phyloP scores from a whole-genome alignment of 805 yeast genomes.

The Scheffersomyces coipomensis region DNA sequence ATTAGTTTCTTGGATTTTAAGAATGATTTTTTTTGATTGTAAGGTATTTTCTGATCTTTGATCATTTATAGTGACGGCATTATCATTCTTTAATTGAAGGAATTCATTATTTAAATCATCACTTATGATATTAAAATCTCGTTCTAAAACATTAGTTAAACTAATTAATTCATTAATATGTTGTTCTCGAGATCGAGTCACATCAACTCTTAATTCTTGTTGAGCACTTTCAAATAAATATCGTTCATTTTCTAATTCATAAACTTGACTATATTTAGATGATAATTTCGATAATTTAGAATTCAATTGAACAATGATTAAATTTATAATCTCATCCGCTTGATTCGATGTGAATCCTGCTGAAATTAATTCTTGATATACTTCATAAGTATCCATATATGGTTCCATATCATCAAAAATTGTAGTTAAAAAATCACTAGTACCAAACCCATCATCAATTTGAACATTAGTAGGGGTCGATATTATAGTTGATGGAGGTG shows the following conservation, averaged over 20 bases:
- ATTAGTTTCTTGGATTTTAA: slow-evolving; percentile 76
- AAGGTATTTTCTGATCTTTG: slow-evolving; percentile 83
- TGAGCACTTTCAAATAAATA: slow-evolving; percentile 92
- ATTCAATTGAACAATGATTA: slow-evolving; percentile 44
- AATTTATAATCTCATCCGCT: slow-evolving; percentile 54
- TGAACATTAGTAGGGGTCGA: slow-evolving; percentile 2
- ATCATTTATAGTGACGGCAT: slow-evolving; percentile 81
- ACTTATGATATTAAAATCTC: slow-evolving; percentile 68
- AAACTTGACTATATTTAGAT: slow-evolving; percentile 47
- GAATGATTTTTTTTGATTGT: slow-evolving; percentile 63
- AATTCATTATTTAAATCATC: slow-evolving; percentile 72
- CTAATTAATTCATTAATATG: slow-evolving; percentile 67
- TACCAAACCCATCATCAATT: no score
- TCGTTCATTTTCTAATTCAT: slow-evolving; percentile 82
- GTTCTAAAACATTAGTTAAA: slow-evolving; percentile 64
- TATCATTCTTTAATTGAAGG: slow-evolving; percentile 62
- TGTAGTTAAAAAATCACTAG: slow-evolving; percentile 44
- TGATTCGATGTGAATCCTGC: slow-evolving; percentile 65
- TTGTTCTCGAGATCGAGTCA: slow-evolving; percentile 66
- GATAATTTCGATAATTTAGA: slow-evolving; percentile 43
- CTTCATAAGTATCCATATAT: slow-evolving; percentile 46
- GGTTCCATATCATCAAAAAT: slow-evolving; percentile 52
- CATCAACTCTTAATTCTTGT: slow-evolving; percentile 78
- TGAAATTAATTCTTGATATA: slow-evolving; percentile 49
- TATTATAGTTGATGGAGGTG: not conserved